These are phyloP conservation scores for Crithidia thermophila DNA, from an alignment of 208 protist genomes.

Conservation along the genomic window DNA sequence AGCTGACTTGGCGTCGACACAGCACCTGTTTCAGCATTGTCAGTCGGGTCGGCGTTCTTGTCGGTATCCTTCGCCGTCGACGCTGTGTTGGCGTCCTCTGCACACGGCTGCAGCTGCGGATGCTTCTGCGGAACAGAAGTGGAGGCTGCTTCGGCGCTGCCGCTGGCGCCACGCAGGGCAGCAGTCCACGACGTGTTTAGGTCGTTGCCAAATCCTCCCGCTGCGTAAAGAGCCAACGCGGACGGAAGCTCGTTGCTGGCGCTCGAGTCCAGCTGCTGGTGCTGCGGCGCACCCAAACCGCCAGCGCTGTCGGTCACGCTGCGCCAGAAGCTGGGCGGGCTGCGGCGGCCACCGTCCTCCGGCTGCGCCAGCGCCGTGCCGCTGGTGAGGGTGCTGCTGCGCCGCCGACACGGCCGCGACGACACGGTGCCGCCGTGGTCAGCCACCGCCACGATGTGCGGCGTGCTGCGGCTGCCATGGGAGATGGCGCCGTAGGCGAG, in stretches of 20 bases:
- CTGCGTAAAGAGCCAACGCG: not conserved
- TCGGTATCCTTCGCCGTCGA: not conserved
- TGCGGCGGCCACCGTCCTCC: not conserved
- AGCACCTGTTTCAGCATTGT: too few species aligned
- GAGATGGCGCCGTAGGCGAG: not conserved
- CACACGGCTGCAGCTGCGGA: not conserved
- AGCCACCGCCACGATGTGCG: slow-evolving; percentile 1
- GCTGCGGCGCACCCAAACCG: too few species aligned
- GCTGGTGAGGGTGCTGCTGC: not conserved
- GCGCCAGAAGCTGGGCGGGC: slow-evolving; percentile 5
- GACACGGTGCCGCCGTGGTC: not conserved
- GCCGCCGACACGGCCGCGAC: not conserved
- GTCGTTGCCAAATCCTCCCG: too few species aligned
- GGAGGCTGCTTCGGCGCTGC: too few species aligned
- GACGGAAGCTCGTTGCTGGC: slow-evolving; percentile 5
- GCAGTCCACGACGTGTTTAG: too few species aligned
- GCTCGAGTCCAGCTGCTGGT: not conserved
- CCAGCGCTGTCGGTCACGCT: slow-evolving; percentile 5
- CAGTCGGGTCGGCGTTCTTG: too few species aligned
- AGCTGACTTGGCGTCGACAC: too few species aligned
- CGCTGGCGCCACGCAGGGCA: too few species aligned
- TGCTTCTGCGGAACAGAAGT: not conserved
- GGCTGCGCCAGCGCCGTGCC: not conserved
- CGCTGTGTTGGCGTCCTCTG: not conserved
- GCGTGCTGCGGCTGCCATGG: slow-evolving; percentile 1